Conservation (phyloP, 2,329 filamentous ascomycete species). For the Fusarium verticillioides region DNA sequence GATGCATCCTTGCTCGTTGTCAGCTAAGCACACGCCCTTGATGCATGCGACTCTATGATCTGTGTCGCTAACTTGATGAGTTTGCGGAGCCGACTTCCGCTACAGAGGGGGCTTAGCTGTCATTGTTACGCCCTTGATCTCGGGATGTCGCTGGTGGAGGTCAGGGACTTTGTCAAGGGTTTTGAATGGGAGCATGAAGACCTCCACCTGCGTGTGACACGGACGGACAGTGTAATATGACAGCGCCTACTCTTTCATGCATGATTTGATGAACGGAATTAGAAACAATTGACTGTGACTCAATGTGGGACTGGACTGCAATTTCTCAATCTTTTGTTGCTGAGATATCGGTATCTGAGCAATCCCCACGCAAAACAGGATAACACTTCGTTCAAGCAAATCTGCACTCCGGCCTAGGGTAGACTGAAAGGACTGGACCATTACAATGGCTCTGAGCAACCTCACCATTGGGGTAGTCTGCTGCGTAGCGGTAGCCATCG, state of each 20-base stretch:
- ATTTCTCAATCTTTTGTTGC: background rate
- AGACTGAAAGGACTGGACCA: fast-evolving
- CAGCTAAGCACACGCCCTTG: background rate
- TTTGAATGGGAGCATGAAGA: background rate
- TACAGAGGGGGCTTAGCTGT: background rate
- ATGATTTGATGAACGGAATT: background rate
- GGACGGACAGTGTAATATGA: background rate
- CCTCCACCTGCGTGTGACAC: background rate
- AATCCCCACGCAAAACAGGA: background rate
- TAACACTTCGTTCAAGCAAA: background rate
- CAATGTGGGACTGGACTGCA: too few relatives aligned
- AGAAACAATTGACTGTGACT: too few relatives aligned
- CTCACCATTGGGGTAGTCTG: constrained; percentile 14
- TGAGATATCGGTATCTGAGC: background rate
- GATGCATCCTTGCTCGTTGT: background rate
- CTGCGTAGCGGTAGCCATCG: constrained; percentile 8
- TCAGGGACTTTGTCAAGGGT: background rate
- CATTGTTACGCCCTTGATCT: background rate
- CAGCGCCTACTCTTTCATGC: background rate
- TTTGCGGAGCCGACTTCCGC: background rate
- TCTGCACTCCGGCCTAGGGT: background rate
- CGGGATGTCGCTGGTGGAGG: background rate
- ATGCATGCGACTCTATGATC: background rate
- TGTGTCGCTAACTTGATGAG: background rate
- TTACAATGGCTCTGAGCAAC: constrained; percentile 16